Conservation (phyloP, 2,329 filamentous ascomycete genomes). For the Xylariaceae sp. region DNA sequence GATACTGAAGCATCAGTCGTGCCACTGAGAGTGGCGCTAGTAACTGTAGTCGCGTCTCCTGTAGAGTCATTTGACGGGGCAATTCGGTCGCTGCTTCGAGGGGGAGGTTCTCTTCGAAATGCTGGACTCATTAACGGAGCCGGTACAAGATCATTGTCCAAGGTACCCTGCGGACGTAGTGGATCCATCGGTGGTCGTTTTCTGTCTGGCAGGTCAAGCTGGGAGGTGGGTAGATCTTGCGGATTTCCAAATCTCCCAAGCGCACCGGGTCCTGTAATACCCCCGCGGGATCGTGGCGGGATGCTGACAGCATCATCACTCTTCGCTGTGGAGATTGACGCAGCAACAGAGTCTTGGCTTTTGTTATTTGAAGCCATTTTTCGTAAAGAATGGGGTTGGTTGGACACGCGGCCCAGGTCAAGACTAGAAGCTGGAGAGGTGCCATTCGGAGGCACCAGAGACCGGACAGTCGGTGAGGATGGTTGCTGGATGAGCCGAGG, state of each 20-base stretch:
- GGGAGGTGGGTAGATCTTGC: constrained; percentile 29
- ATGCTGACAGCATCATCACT: constrained; percentile 49
- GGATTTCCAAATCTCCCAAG: constrained; percentile 37
- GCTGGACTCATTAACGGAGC: constrained; percentile 52
- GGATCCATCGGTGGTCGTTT: constrained; percentile 63
- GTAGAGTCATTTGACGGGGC: constrained; percentile 42
- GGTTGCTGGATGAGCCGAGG: constrained; percentile 25
- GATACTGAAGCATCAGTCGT: constrained; percentile 20
- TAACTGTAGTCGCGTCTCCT: constrained; percentile 17
- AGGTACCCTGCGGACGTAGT: constrained; percentile 42
- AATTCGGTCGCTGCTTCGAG: constrained; percentile 47
- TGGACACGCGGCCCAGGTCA: constrained; percentile 42
- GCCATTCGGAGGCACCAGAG: constrained; percentile 37
- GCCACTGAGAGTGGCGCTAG: constrained; percentile 17
- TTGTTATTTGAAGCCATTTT: constrained; percentile 47
- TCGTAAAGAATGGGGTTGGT: constrained; percentile 39
- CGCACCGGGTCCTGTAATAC: constrained; percentile 37
- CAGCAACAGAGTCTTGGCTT: constrained; percentile 54
- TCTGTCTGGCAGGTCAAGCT: constrained; percentile 54
- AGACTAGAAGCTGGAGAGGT: constrained; percentile 46
- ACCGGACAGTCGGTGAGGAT: constrained; percentile 27
- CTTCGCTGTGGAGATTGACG: constrained; percentile 40
- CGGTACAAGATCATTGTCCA: constrained; percentile 51
- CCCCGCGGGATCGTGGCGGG: constrained; percentile 50
- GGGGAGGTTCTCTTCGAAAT: constrained; percentile 45